Conservation (phyloP, 148 eudicot species). For the Vaccinium corymbosum region DNA sequence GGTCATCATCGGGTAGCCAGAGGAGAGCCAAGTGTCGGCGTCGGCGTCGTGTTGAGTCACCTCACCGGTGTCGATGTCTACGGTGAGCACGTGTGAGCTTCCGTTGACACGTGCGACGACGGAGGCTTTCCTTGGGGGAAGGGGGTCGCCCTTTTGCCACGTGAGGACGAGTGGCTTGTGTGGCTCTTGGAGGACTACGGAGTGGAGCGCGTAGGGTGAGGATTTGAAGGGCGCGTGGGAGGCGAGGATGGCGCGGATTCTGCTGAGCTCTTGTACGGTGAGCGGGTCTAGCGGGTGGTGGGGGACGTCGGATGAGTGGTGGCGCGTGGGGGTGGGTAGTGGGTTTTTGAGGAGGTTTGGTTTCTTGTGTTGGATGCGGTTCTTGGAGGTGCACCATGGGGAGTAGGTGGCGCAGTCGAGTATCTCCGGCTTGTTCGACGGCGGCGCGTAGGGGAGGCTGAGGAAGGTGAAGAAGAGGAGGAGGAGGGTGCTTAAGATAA, state of each 20-base stretch:
- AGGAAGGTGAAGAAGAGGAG: conserved; percentile 38
- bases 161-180: conserved; percentile 45
- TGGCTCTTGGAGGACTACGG: conserved; percentile 74
- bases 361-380: conserved; percentile 22
- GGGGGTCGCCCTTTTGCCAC: conserved; percentile 64
- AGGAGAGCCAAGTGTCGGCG: background rate
- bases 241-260: conserved; percentile 38
- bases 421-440: conserved; percentile 25
- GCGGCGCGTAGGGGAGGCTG: conserved; percentile 38
- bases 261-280: conserved; percentile 62
- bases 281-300: conserved; percentile 87
- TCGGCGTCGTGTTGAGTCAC: conserved; percentile 22
- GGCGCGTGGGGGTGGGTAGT: conserved; percentile 22
- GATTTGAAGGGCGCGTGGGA: conserved; percentile 49
- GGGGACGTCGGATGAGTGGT: conserved; percentile 52
- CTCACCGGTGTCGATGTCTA: conserved; percentile 45
- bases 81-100: conserved; percentile 41
- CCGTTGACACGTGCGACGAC: conserved; percentile 72
- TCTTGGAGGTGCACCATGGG: conserved; percentile 38
- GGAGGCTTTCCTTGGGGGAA: conserved; percentile 62
- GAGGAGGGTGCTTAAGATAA: conserved; percentile 35
- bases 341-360: conserved; percentile 15
- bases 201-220: conserved; percentile 53
- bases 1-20: conserved; percentile 92
- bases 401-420: conserved; percentile 27